phyloP scores from a whole-genome alignment of 495 filamentous ascomycete genomes.

The Eremomyces bilateralis region DNA sequence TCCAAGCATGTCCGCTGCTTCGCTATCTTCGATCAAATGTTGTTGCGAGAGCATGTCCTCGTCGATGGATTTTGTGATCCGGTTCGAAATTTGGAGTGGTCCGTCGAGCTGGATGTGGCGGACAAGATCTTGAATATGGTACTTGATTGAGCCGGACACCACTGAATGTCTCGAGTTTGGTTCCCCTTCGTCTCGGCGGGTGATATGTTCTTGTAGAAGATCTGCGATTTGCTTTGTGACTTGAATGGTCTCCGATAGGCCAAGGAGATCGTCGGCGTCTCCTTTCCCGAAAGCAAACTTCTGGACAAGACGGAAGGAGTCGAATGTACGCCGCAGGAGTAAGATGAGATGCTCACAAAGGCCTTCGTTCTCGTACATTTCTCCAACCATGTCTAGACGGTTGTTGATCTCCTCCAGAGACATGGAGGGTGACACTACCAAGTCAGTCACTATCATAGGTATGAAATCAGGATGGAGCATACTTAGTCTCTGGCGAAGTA shows the following conservation, averaged over 20 bases:
- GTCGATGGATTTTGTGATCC: constrained; percentile 63
- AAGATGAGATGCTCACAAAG: constrained; percentile 43
- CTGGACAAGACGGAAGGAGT: constrained; percentile 75
- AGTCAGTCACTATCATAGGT: constrained; percentile 4
- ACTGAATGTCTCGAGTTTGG: too few species aligned
- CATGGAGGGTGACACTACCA: constrained; percentile 54
- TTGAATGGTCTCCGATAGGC: constrained; percentile 57
- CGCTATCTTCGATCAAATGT: constrained; percentile 51
- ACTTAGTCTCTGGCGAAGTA: constrained; percentile 71
- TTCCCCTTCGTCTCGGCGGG: constrained; percentile 3
- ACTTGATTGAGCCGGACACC: background rate
- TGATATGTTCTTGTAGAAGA: constrained; percentile 19
- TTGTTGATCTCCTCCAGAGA: constrained; percentile 57
- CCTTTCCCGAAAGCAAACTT: constrained; percentile 81
- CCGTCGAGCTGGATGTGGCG: constrained; percentile 39
- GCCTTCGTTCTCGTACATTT: constrained; percentile 37
- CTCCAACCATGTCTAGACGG: constrained; percentile 61
- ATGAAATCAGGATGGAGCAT: constrained; percentile 10
- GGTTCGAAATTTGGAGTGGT: constrained; percentile 42
- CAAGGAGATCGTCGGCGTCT: constrained; percentile 82
- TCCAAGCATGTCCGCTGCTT: constrained; percentile 40
- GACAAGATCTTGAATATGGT: constrained; percentile 5
- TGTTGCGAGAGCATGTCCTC: constrained; percentile 72
- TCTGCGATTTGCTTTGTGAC: constrained; percentile 48
- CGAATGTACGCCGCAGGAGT: constrained; percentile 56